Percentiles rank a stretch among this genome's conserved stretches.
phyloP scores from a whole-genome alignment of 2,329 filamentous ascomycete species.

The Penicillium sp. region DNA sequence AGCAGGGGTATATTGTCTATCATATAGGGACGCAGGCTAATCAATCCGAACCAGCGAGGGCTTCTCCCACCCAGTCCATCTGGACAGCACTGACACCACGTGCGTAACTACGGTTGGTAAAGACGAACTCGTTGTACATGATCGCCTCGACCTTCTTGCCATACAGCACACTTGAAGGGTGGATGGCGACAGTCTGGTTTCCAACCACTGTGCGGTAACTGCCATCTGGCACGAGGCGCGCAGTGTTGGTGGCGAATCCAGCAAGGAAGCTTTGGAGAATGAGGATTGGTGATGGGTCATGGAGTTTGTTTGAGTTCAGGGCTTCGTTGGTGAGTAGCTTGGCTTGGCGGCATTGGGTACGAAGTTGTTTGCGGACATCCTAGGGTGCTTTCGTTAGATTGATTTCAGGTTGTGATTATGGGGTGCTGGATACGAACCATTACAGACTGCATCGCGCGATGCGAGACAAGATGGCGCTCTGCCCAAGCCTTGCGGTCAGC shows the following conservation, averaged over 20 bases:
- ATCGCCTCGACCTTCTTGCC: conserved; percentile 63
- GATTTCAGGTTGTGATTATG: not conserved
- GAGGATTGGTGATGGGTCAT: conserved; percentile 45
- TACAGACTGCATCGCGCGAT: conserved; percentile 65
- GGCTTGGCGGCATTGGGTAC: conserved; percentile 54
- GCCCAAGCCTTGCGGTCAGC: conserved; percentile 63
- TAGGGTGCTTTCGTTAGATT: conserved; percentile 20
- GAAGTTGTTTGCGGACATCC: conserved; percentile 65
- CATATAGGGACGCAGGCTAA: conserved; percentile 2
- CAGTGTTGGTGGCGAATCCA: conserved; percentile 63
- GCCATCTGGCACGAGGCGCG: conserved; percentile 60
- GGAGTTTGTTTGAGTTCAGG: conserved; percentile 16
- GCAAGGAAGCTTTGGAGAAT: conserved; percentile 60
- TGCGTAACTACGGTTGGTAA: conserved; percentile 65
- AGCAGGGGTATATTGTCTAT: conserved; percentile 15
- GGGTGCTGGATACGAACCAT: conserved; percentile 46
- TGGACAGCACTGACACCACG: conserved; percentile 63
- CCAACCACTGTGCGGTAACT: conserved; percentile 63
- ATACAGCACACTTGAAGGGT: conserved; percentile 62
- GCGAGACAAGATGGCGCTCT: conserved; percentile 59
- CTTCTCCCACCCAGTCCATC: conserved; percentile 62
- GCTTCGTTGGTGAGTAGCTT: conserved; percentile 41
- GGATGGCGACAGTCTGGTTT: conserved; percentile 64
- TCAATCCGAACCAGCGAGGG: conserved; percentile 33
- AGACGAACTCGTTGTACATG: conserved; percentile 67